Evolutionary conservation across 495 filamentous ascomycete genomes (phyloP).

Genomic region (Penicillium fimorum): DNA sequence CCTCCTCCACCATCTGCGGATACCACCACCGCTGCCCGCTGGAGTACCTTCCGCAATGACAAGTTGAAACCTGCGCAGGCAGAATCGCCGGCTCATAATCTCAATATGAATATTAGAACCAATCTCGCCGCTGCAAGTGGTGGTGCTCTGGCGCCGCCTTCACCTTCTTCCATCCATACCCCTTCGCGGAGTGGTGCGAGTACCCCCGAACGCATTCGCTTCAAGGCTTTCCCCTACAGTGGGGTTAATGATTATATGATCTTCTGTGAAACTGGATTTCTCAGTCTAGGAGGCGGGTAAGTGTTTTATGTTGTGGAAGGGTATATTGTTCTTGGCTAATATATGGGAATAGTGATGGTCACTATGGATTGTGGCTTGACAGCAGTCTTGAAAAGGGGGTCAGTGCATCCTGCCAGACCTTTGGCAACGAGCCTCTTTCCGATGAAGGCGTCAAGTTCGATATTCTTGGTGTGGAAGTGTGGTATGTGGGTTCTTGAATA

Average conservation of each 20-base stretch:
- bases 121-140: constrained; percentile 31
- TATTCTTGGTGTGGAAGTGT: constrained; percentile 86
- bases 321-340: constrained; percentile 9
- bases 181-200: constrained; percentile 37
- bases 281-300: constrained; percentile 81
- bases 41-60: constrained; percentile 59
- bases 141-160: constrained; percentile 29
- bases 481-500: constrained; percentile 63
- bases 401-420: constrained; percentile 78
- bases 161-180: constrained; percentile 26
- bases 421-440: constrained; percentile 93
- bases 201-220: constrained; percentile 69
- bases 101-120: constrained; percentile 31
- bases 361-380: constrained; percentile 91
- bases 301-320: constrained; percentile 17
- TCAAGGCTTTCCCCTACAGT: constrained; percentile 96
- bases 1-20: constrained; percentile 76
- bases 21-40: constrained; percentile 66
- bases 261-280: constrained; percentile 80
- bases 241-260: constrained; percentile 97
- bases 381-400: constrained; percentile 83
- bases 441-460: constrained; percentile 94
- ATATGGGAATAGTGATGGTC: constrained; percentile 63
- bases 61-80: constrained; percentile 17
- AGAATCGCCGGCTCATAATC: constrained; percentile 24